phyloP scores from a whole-genome alignment of 768 basidiomycete genomes.

The Xanthoconium purpureum region DNA sequence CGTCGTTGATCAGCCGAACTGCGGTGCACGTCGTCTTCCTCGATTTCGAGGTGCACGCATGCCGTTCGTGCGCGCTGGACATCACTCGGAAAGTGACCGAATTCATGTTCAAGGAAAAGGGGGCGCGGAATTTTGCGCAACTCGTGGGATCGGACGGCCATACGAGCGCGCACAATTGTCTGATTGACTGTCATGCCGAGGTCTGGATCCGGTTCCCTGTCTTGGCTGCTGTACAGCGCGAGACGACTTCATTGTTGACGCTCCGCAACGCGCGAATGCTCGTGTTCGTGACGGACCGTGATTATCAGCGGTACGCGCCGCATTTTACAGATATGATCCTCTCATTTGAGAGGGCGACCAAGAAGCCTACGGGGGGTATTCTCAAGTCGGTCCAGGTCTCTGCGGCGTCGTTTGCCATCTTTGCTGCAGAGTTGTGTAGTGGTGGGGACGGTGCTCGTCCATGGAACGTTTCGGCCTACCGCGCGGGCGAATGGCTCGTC shows the following conservation, averaged over 20 bases:
- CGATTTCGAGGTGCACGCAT: constrained; percentile 30
- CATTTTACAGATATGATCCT: constrained; percentile 47
- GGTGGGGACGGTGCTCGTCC: not conserved
- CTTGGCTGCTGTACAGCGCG: constrained; percentile 46
- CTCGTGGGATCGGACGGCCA: not conserved
- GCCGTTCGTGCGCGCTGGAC: constrained; percentile 44
- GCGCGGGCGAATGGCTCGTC: constrained; percentile 59
- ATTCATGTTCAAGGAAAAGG: constrained; percentile 51
- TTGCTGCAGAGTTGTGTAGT: constrained; percentile 18
- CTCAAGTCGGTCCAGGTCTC: constrained; percentile 39
- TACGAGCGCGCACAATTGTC: constrained; percentile 42
- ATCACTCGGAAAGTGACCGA: constrained; percentile 57
- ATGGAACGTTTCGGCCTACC: constrained; percentile 39
- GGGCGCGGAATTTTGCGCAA: constrained; percentile 17
- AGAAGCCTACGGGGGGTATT: constrained; percentile 49
- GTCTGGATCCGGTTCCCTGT: constrained; percentile 64
- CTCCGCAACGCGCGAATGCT: constrained; percentile 36
- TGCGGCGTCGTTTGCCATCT: constrained; percentile 29
- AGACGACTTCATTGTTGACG: constrained; percentile 37
- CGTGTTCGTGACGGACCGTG: constrained; percentile 42
- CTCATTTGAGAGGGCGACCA: constrained; percentile 46
- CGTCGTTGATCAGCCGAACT: constrained; percentile 44
- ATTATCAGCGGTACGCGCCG: constrained; percentile 33
- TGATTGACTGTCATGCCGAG: constrained; percentile 53
- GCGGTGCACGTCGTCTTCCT: constrained; percentile 44